Percentiles rank a stretch among this genome's conserved stretches.
Conservation (phyloP, 345 rosid species). For the Microcos paniculata region DNA sequence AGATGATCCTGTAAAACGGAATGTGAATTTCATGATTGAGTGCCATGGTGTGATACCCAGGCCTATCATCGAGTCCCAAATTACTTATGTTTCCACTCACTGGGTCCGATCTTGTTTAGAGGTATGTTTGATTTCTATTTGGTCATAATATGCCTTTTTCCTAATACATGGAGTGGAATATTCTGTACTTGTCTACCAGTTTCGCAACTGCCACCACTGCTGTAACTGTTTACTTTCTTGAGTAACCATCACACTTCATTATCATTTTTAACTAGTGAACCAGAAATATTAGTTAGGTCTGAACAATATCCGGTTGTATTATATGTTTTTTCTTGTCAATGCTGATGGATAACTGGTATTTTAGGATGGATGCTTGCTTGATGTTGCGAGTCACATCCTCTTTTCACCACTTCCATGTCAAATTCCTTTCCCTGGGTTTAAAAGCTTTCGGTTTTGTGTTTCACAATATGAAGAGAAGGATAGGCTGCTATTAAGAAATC, state of each 20-base stretch:
- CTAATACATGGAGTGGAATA: not conserved
- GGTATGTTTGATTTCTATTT: constrained; percentile 47
- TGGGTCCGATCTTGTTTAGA: constrained; percentile 92
- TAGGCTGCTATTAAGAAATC: constrained; percentile 61
- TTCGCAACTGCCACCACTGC: not conserved
- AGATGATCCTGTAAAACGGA: constrained; percentile 31
- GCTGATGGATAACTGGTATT: constrained; percentile 33
- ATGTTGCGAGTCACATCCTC: constrained; percentile 74
- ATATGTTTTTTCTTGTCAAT: constrained; percentile 14
- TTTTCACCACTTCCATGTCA: constrained; percentile 89
- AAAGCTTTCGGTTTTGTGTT: constrained; percentile 70
- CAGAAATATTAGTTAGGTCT: not conserved
- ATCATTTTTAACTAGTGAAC: constrained; percentile 3
- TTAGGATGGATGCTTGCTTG: constrained; percentile 81
- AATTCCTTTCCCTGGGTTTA: constrained; percentile 83
- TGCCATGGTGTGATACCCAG: constrained; percentile 61
- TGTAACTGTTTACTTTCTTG: not conserved
- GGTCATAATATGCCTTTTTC: not conserved
- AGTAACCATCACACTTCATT: not conserved
- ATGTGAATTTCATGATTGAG: constrained; percentile 61
- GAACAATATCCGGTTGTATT: constrained; percentile 3
- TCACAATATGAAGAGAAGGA: constrained; percentile 85
- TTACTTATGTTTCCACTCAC: constrained; percentile 77
- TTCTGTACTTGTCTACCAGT: constrained; percentile 3
- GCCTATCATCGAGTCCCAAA: constrained; percentile 28